Conservation (phyloP, 805 yeast species). For the Priceomyces fermenticarens region DNA sequence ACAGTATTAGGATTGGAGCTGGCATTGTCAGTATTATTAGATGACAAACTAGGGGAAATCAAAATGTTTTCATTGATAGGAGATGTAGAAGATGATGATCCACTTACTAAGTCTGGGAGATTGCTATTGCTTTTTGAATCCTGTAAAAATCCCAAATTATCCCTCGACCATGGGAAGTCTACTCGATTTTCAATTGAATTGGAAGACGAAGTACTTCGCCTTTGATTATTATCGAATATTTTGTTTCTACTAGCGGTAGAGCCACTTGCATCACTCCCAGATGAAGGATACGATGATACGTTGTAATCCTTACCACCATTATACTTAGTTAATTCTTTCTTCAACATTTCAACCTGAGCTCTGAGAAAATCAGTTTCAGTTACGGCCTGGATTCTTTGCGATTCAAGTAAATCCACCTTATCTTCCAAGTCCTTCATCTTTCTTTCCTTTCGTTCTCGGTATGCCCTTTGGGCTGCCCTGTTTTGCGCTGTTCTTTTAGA, state of each 20-base stretch:
- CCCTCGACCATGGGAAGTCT: slow-evolving; percentile 52
- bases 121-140: slow-evolving; percentile 3
- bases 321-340: slow-evolving; percentile 65
- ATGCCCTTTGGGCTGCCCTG: slow-evolving; percentile 98
- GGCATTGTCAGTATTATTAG: slow-evolving; percentile 5
- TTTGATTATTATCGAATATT: slow-evolving; percentile 7
- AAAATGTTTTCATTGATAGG: slow-evolving; percentile 37
- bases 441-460: slow-evolving; percentile 87
- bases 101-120: slow-evolving; percentile 36
- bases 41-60: slow-evolving; percentile 31
- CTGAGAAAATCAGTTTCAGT: slow-evolving; percentile 73
- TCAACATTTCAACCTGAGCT: slow-evolving; percentile 71
- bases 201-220: slow-evolving; percentile 3
- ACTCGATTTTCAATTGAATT: slow-evolving; percentile 17
- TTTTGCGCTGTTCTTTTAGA: slow-evolving; percentile 93
- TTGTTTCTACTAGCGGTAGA: slow-evolving; percentile 11
- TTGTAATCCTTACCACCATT: slow-evolving; percentile 36
- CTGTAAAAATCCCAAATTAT: slow-evolving; percentile 10
- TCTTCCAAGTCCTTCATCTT: slow-evolving; percentile 84
- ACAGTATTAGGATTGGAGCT: slow-evolving; percentile 13
- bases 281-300: slow-evolving; percentile 26
- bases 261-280: slow-evolving; percentile 22
- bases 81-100: slow-evolving; percentile 35
- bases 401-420: slow-evolving; percentile 69
- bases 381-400: slow-evolving; percentile 61